These are phyloP conservation scores for Cryptococcus wingfieldii DNA, from an alignment of 1,284 basidiomycete genomes.

Conservation along the genomic window DNA sequence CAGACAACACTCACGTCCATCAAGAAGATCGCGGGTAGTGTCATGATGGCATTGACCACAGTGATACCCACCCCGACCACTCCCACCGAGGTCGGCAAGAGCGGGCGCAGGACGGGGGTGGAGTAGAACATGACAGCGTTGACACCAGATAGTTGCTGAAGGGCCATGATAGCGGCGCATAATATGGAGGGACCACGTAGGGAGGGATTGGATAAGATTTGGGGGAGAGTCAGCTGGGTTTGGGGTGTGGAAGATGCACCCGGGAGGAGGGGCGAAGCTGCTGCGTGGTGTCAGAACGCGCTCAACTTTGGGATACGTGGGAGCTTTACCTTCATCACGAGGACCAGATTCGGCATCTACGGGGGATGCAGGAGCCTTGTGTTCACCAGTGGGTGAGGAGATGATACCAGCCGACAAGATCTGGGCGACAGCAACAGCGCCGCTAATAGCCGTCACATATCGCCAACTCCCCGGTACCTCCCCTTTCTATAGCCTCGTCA, in stretches of 20 bases:
- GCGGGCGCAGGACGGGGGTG: constrained; percentile 73
- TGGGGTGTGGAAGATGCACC: neutral
- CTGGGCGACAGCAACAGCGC: constrained; percentile 59
- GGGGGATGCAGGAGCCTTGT: neutral
- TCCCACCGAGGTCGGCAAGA: constrained; percentile 67
- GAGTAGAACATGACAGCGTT: constrained; percentile 84
- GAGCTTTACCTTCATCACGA: constrained; percentile 8
- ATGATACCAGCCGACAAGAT: constrained; percentile 46
- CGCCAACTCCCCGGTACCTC: constrained; percentile 59
- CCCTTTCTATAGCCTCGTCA: constrained; percentile 27
- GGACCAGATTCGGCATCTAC: neutral
- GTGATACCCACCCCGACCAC: constrained; percentile 50
- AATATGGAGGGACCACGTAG: constrained; percentile 65
- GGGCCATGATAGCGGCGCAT: constrained; percentile 66
- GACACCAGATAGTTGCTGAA: constrained; percentile 76
- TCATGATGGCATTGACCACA: constrained; percentile 74
- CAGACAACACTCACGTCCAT: constrained; percentile 60
- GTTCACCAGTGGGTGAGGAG: constrained; percentile 1
- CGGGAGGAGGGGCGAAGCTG: neutral
- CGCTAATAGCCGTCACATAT: constrained; percentile 64
- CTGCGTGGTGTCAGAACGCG: neutral
- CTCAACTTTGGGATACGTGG: neutral
- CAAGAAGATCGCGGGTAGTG: constrained; percentile 74
- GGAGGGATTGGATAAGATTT: constrained; percentile 55
- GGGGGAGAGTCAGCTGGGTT: constrained; percentile 26